Percentiles rank a stretch among this genome's conserved stretches.
Conservation (phyloP, 2,329 filamentous ascomycete species). For the Colletotrichum navitas region DNA sequence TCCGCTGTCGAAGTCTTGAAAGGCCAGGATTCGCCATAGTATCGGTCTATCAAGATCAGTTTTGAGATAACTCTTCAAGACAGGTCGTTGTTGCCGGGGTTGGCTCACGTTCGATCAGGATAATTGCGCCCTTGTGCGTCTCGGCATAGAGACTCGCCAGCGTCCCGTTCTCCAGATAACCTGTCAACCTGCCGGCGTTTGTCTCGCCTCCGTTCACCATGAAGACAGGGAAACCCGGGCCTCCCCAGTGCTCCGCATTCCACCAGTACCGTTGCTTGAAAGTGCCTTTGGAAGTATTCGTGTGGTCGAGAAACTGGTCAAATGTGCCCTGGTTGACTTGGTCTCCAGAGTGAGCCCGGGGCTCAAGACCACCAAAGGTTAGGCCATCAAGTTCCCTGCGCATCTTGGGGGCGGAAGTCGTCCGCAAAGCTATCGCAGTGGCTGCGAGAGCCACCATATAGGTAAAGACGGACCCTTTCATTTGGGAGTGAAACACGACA, state of each 20-base stretch:
- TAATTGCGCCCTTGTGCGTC: conserved; percentile 28
- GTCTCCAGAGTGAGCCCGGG: background rate
- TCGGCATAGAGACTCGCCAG: conserved; percentile 28
- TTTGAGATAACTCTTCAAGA: background rate
- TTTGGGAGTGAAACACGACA: background rate
- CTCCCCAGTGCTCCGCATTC: conserved; percentile 33
- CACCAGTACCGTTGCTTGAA: conserved; percentile 39
- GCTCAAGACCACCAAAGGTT: conserved; percentile 8
- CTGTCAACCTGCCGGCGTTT: background rate
- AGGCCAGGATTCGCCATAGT: conserved; percentile 33
- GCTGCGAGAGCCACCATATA: conserved; percentile 3
- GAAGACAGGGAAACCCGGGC: conserved; percentile 34
- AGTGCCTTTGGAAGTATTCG: conserved; percentile 28
- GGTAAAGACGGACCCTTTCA: conserved; percentile 13
- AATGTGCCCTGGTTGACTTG: conserved; percentile 20
- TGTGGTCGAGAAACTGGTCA: conserved; percentile 36
- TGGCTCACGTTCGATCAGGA: conserved; percentile 33
- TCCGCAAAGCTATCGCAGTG: background rate
- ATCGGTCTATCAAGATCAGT: conserved; percentile 28
- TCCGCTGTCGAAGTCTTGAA: conserved; percentile 37
- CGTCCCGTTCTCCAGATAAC: conserved; percentile 22
- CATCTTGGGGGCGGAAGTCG: background rate
- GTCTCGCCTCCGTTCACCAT: conserved; percentile 31
- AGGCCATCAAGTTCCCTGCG: no score
- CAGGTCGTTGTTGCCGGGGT: background rate